Evolutionary conservation across 2,329 filamentous ascomycete species (phyloP), one percentile per base, ranked within the genome.

Genomic region (Ascochyta koolunga): DNA sequence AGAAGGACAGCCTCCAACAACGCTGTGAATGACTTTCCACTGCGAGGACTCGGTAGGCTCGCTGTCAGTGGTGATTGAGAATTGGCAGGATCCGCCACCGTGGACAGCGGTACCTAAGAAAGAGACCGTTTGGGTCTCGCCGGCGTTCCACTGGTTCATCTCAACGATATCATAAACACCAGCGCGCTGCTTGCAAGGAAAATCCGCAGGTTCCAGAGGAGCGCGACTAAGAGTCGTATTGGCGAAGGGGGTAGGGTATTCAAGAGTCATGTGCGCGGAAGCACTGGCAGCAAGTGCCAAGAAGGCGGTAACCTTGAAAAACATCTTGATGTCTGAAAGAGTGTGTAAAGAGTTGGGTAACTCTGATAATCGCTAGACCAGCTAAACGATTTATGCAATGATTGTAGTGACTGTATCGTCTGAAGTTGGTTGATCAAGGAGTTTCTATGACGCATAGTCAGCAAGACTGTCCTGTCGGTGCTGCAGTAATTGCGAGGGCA

Each of bases 1-100:
- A 0, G 87, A 82, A 0, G 92, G 91, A 73, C 95, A 98, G 13
- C 93, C 92, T 32, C 93, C 93, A 56, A 92, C 83, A 24, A 92
- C 90, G 0, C 89, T 93, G 69, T 95, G 86, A 73, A 99, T 93
- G 58, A 97, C 93, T 73, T 93, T 92, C 87, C 89, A 99, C 19
- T 83, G 82, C 0, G 85, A 88, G 3, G 74, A 43, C 45, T 74
- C 72, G 8, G 70, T 74, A 22, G 84, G 87, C 0, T 92, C 87
- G 11, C 82, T 78, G 63, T 97, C 93, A 16, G 89, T 91, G 0
- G 93, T 95, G 65, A 99, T 79, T 8, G 88, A 89, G 52, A 98
- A 78, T 67, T 99, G 95, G 78, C 95, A 98, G 0, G 91, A 96
- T 0, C 95, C 95, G 48, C 95, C 95, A 16, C 93, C 93, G 64